Evolutionary conservation across 2,329 filamentous ascomycete species (phyloP).

Genomic region (Aspergillus vadensis): DNA sequence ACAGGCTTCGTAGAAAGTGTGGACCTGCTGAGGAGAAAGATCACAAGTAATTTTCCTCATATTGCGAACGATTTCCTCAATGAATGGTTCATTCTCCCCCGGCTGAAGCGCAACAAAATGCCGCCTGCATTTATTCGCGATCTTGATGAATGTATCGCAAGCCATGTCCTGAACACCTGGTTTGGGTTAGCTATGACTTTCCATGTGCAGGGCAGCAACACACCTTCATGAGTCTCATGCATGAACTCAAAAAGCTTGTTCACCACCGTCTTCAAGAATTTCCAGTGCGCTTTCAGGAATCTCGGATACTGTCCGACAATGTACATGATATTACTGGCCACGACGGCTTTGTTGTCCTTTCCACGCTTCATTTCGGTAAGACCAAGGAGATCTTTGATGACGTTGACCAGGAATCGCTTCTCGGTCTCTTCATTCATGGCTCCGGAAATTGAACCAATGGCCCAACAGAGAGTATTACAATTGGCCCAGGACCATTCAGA

Average conservation of each 20-base stretch:
- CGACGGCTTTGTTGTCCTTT: constrained; percentile 99
- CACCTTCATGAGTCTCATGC: constrained; percentile 98
- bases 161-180: constrained; percentile 97
- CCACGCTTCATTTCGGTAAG: constrained; percentile 99
- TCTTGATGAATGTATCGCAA: constrained; percentile 99
- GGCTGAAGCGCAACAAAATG: constrained; percentile 97
- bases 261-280: constrained; percentile 98
- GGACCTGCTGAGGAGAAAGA: constrained; percentile 92
- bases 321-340: constrained; percentile 99
- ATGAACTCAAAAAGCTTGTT: constrained; percentile 99
- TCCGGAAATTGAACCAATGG: constrained; percentile 95
- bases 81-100: constrained; percentile 92
- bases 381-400: constrained; percentile 96
- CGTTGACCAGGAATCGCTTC: constrained; percentile 96
- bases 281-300: constrained; percentile 99
- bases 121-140: constrained; percentile 94
- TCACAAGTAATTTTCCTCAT: constrained; percentile 96
- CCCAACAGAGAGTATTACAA: constrained; percentile 99
- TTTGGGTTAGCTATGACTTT: constrained; percentile 32
- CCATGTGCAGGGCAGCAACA: constrained; percentile 27
- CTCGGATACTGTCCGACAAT: constrained; percentile 98
- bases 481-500: constrained; percentile 99
- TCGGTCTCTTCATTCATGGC: constrained; percentile 99
- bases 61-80: constrained; percentile 95
- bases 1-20: constrained; percentile 98